These are phyloP conservation scores for Stevia rebaudiana DNA, from an alignment of 140 eudicot genomes.

Conservation along the genomic window DNA sequence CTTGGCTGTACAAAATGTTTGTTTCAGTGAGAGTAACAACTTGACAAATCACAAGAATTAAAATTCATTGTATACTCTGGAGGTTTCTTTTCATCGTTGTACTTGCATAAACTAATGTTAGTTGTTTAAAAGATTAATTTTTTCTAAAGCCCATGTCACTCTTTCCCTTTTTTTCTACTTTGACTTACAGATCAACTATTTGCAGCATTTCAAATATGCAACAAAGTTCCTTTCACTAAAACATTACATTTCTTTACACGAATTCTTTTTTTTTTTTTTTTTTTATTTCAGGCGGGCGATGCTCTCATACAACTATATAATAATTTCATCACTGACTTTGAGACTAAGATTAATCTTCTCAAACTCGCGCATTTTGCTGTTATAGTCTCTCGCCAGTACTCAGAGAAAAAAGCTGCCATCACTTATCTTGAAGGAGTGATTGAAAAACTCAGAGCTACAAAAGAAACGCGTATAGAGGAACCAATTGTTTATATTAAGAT, in stretches of 20 bases:
- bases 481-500: constrained; percentile 74
- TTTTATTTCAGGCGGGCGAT: constrained; percentile 76
- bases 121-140: neutral
- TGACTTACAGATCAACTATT: neutral
- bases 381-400: constrained; percentile 72
- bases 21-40: neutral
- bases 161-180: neutral
- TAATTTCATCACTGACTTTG: constrained; percentile 83
- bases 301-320: constrained; percentile 83
- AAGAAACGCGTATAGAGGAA: constrained; percentile 77
- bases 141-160: neutral
- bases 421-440: constrained; percentile 80
- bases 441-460: constrained; percentile 77
- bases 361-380: constrained; percentile 96
- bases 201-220: neutral
- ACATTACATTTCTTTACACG: neutral
- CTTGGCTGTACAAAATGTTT: neutral
- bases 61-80: neutral
- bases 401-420: constrained; percentile 78
- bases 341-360: constrained; percentile 92
- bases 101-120: neutral
- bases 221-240: neutral
- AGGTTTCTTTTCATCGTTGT: neutral
- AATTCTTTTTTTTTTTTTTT: neutral
- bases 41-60: neutral